These are phyloP conservation scores for Acer negundo DNA, from an alignment of 345 rosid species.

Conservation along the genomic window DNA sequence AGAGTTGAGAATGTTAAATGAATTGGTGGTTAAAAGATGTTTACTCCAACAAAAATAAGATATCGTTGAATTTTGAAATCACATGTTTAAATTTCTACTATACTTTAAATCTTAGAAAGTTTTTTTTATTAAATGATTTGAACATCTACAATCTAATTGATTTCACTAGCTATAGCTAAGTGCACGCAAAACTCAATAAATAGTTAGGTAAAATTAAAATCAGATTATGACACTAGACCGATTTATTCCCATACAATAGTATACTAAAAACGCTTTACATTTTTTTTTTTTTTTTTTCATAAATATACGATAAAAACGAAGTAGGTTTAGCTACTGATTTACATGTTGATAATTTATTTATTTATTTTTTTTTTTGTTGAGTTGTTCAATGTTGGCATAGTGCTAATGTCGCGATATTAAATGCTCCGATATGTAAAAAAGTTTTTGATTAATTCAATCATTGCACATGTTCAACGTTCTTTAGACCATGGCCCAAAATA, in stretches of 20 bases:
- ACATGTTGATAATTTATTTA: not conserved
- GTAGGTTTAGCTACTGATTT: too few species aligned
- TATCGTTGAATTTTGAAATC: too few species aligned
- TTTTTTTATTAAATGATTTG: too few species aligned
- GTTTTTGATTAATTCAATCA: conserved; percentile 3
- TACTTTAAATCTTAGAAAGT: not conserved
- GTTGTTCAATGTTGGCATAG: not conserved
- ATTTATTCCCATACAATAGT: not conserved
- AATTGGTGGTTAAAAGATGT: too few species aligned
- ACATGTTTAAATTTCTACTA: too few species aligned
- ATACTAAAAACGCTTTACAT: not conserved
- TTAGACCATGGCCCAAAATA: not conserved
- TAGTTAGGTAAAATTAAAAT: not conserved
- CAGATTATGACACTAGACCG: not conserved
- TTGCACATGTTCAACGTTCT: not conserved
- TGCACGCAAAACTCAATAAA: not conserved
- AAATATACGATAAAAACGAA: too few species aligned
- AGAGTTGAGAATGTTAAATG: too few species aligned
- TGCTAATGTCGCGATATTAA: not conserved
- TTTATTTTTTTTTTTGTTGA: not conserved
- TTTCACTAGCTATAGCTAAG: not conserved
- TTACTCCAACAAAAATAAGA: too few species aligned
- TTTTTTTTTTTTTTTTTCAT: too few species aligned
- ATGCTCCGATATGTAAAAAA: not conserved
- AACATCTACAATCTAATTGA: not conserved